Conservation (phyloP, 2,329 filamentous ascomycete genomes). For the Epichloe gansuensis region DNA sequence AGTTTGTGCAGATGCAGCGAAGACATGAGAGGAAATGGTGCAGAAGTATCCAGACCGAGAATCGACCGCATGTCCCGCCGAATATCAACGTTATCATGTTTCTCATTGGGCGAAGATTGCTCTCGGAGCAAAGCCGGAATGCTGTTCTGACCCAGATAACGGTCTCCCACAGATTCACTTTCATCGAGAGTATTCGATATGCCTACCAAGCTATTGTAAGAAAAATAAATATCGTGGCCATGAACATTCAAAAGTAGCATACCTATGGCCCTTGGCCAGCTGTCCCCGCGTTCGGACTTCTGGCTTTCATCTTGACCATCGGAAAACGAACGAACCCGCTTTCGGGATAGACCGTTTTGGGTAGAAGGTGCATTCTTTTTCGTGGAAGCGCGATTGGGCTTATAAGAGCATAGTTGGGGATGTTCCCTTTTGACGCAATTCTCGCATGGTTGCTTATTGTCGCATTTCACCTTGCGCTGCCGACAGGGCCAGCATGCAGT, state of each 20-base stretch:
- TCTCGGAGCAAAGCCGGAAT: slow-evolving; percentile 53
- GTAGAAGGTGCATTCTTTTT: slow-evolving; percentile 20
- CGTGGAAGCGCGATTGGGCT: slow-evolving; percentile 39
- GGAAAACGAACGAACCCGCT: slow-evolving; percentile 22
- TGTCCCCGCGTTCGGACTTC: slow-evolving; percentile 25
- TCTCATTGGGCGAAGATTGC: slow-evolving; percentile 40
- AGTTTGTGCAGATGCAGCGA: slow-evolving; percentile 46
- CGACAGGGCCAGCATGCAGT: slow-evolving; percentile 56
- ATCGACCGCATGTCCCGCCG: slow-evolving; percentile 54
- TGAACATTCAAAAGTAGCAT: slow-evolving; percentile 1
- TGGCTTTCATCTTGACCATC: slow-evolving; percentile 19
- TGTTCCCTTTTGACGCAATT: slow-evolving; percentile 56
- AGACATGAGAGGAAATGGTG: slow-evolving; percentile 56
- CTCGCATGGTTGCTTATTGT: slow-evolving; percentile 55
- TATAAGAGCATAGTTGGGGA: slow-evolving; percentile 52
- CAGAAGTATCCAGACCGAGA: slow-evolving; percentile 51
- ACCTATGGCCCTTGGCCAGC: slow-evolving; percentile 32
- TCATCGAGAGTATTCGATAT: slow-evolving; percentile 34
- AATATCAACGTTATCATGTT: slow-evolving; percentile 41
- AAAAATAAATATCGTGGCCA: slow-evolving; percentile 5
- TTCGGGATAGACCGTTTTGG: slow-evolving; percentile 16
- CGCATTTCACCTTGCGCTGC: slow-evolving; percentile 56
- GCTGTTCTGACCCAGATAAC: slow-evolving; percentile 55
- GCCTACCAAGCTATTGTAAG: slow-evolving; percentile 7
- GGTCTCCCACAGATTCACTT: slow-evolving; percentile 40